Conservation (phyloP, 805 yeast genomes). For the Candida hungchunana region DNA sequence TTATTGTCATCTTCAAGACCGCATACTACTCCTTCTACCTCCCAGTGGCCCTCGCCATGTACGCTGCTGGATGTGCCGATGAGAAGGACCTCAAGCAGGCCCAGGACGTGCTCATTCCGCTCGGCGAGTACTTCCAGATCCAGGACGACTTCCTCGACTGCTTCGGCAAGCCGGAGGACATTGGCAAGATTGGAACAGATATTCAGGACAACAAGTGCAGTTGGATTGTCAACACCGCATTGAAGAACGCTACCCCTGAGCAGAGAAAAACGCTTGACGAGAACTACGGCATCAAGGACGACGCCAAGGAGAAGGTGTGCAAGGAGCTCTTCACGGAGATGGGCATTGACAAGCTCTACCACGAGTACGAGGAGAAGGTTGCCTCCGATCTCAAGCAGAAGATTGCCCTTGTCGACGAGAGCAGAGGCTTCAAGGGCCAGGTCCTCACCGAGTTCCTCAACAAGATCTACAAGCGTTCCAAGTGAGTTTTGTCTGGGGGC, state of each 20-base stretch:
- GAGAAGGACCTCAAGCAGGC: conserved; percentile 83
- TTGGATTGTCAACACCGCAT: conserved; percentile 94
- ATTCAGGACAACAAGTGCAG: conserved; percentile 98
- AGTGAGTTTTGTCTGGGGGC: no score
- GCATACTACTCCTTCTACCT: conserved; percentile 96
- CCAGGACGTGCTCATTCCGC: conserved; percentile 78
- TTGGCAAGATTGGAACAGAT: conserved; percentile 98
- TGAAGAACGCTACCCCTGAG: conserved; percentile 68
- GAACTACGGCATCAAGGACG: conserved; percentile 85
- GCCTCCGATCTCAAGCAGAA: conserved; percentile 59
- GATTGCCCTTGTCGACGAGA: conserved; percentile 77
- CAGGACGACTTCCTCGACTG: conserved; percentile 97
- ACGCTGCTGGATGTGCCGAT: conserved; percentile 72
- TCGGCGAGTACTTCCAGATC: conserved; percentile 98
- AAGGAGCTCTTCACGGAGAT: conserved; percentile 73
- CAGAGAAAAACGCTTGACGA: conserved; percentile 81
- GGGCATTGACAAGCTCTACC: conserved; percentile 65
- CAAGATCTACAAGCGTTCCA: conserved; percentile 92
- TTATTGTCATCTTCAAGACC: conserved; percentile 93
- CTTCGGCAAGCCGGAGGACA: conserved; percentile 95
- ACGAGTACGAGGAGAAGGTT: conserved; percentile 75
- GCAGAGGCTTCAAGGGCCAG: conserved; percentile 86
- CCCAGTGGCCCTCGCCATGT: conserved; percentile 97
- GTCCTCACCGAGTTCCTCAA: conserved; percentile 82
- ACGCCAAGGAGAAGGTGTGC: conserved; percentile 59